Evolutionary conservation across 495 filamentous ascomycete genomes (phyloP), one percentile per base, ranked within the genome.

Genomic region (Penicillium antarcticum): DNA sequence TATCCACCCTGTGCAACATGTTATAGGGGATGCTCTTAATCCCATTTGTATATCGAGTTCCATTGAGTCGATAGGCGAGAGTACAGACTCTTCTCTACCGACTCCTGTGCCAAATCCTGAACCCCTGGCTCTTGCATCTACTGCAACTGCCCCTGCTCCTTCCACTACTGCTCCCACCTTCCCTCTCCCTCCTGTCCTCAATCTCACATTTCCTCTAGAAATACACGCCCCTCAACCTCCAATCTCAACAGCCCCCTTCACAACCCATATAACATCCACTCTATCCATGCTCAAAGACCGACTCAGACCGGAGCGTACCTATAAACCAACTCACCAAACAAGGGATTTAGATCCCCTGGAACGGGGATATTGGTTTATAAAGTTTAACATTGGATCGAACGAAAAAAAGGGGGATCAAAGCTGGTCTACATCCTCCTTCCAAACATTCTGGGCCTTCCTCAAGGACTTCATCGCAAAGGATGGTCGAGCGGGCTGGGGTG

Each of bases 311-410:
- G 9, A 55, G 0, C 67, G 61, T 4, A 77, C 75, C 0, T 88
- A 77, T 60, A 71, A 56, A n/a, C 85, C 85, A 2, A 43, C 50
- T n/a, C 49, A 52, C 0, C 74, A 81, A 60, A 62, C 65, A 3
- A 78, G 87, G 5, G 55, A 58, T 0, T 68, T 87, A 0, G 69
- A 77, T 8, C 64, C 63, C 0, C 72, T 81, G 13, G 88, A 92
- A 58, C 69, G 87, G 24, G 88, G 88, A 14, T 79, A 87, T 62
- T 92, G 88, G 88, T 60, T 67, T 11, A 40, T 91, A 2, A 73
- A 76, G 17, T 76, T 81, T 47, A 53, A 62, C 5, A 52, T 67
- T 10, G n/a, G 19, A 5, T 29, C 19, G 17, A 37, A 33, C 5
- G 16, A 14, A 43, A 21, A 46, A 14, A 16, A 36, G 23, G 42